Conservation (phyloP, 176 grass and related monocot species). For the Eremochloa ophiuroides region DNA sequence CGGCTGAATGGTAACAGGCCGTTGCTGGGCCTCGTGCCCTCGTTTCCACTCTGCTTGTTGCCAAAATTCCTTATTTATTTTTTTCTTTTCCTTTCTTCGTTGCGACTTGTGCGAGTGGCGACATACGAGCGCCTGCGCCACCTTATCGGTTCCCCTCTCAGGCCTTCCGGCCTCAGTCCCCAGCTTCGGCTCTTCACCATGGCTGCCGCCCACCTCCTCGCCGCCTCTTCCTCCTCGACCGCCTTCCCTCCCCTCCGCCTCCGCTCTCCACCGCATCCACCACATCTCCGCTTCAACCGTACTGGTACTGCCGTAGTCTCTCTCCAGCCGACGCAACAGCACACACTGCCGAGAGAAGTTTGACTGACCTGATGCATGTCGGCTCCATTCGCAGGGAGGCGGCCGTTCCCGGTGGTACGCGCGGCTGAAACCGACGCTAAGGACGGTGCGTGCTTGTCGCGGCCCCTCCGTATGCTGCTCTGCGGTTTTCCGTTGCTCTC, state of each 20-base stretch:
- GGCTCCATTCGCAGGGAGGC: slow-evolving; percentile 39
- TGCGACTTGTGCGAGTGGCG: neutral
- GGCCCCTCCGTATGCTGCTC: neutral
- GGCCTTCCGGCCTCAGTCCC: neutral
- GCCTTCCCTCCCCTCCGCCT: slow-evolving; percentile 15
- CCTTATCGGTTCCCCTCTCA: neutral
- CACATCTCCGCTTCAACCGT: slow-evolving; percentile 35
- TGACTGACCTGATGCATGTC: neutral
- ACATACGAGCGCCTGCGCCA: neutral
- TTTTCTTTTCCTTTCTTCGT: neutral
- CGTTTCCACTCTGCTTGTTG: neutral
- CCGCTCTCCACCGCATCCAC: neutral
- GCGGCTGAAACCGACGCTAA: slow-evolving; percentile 58
- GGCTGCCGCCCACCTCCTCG: slow-evolving; percentile 40
- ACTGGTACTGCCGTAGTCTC: neutral
- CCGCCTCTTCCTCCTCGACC: slow-evolving; percentile 2
- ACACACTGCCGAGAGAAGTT: neutral
- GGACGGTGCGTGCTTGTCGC: slow-evolving; percentile 29
- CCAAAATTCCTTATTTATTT: neutral
- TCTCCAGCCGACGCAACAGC: neutral
- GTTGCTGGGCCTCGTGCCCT: neutral
- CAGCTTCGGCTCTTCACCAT: slow-evolving; percentile 11
- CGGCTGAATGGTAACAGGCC: neutral
- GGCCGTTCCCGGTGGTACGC: slow-evolving; percentile 34
- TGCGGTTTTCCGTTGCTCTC: neutral